These are phyloP conservation scores for Tulasnella sp. DNA, from an alignment of 768 basidiomycete species.

Conservation along the genomic window DNA sequence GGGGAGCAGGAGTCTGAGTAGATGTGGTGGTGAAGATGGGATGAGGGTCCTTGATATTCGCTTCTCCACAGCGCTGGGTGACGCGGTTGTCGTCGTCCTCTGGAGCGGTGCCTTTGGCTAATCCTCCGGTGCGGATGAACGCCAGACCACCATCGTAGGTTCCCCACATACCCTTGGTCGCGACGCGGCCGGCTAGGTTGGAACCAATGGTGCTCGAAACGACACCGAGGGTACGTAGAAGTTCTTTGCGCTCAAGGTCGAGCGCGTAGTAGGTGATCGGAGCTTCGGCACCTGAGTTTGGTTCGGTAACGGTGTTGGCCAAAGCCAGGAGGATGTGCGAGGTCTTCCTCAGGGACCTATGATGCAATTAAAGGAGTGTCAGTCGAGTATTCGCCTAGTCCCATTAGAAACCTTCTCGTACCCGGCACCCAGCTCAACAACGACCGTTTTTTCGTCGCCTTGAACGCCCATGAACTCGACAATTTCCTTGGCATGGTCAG, in stretches of 20 bases:
- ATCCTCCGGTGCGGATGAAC: conserved; percentile 60
- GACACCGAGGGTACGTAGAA: conserved; percentile 66
- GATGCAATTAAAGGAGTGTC: background rate
- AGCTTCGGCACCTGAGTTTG: conserved; percentile 27
- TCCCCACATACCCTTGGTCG: conserved; percentile 77
- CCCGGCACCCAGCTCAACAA: conserved; percentile 94
- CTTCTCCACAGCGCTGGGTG: background rate
- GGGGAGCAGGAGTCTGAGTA: background rate
- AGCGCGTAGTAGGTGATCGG: conserved; percentile 84
- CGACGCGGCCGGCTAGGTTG: conserved; percentile 60
- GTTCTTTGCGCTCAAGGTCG: conserved; percentile 82
- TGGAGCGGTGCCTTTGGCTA: conserved; percentile 27
- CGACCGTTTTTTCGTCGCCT: conserved; percentile 43
- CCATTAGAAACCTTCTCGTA: conserved; percentile 27
- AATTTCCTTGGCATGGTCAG: conserved; percentile 63
- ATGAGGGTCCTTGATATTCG: background rate
- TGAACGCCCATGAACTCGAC: conserved; percentile 57
- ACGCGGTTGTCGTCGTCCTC: background rate
- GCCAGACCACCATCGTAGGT: conserved; percentile 86
- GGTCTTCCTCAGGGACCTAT: conserved; percentile 80
- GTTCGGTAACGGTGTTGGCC: conserved; percentile 34
- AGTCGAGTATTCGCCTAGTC: background rate
- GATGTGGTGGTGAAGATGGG: background rate
- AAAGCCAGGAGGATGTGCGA: conserved; percentile 71
- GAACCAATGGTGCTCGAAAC: conserved; percentile 52